phyloP scores from a whole-genome alignment of 495 filamentous ascomycete genomes.

The Tricharina praecox region DNA sequence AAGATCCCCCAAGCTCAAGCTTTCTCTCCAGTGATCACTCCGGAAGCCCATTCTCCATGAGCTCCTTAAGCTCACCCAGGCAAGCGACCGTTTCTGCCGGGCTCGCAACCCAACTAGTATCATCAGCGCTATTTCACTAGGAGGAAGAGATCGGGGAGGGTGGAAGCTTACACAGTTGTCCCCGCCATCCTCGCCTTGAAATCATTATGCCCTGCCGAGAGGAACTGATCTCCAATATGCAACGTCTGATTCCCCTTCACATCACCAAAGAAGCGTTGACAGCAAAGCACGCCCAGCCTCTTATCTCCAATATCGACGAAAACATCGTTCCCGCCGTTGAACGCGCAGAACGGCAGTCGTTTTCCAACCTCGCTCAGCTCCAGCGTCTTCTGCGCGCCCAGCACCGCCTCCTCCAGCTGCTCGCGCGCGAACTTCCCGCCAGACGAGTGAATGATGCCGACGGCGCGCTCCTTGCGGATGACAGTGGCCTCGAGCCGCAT shows the following conservation, averaged over 20 bases:
- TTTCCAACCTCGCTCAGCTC: conserved; percentile 57
- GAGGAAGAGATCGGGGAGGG: not conserved
- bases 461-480: conserved; percentile 80
- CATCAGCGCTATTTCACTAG: conserved; percentile 41
- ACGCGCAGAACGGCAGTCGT: conserved; percentile 83
- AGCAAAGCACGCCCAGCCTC: conserved; percentile 78
- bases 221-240: conserved; percentile 57
- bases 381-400: conserved; percentile 80
- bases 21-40: too few relatives aligned
- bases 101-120: conserved; percentile 76
- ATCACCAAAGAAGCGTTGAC: conserved; percentile 76
- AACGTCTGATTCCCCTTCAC: conserved; percentile 40
- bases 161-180: conserved; percentile 38
- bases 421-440: conserved; percentile 61
- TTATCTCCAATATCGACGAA: conserved; percentile 99
- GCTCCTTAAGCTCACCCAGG: conserved; percentile 58
- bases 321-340: conserved; percentile 92
- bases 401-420: conserved; percentile 84
- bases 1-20: too few relatives aligned
- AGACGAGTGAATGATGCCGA: conserved; percentile 60
- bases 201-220: conserved; percentile 89
- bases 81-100: conserved; percentile 77
- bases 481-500: conserved; percentile 61
- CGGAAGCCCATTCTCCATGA: conserved; percentile 24
- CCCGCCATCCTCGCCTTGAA: conserved; percentile 66